Evolutionary conservation across 1,284 basidiomycete species (phyloP).

Genomic region (Nidula niveotomentosa): DNA sequence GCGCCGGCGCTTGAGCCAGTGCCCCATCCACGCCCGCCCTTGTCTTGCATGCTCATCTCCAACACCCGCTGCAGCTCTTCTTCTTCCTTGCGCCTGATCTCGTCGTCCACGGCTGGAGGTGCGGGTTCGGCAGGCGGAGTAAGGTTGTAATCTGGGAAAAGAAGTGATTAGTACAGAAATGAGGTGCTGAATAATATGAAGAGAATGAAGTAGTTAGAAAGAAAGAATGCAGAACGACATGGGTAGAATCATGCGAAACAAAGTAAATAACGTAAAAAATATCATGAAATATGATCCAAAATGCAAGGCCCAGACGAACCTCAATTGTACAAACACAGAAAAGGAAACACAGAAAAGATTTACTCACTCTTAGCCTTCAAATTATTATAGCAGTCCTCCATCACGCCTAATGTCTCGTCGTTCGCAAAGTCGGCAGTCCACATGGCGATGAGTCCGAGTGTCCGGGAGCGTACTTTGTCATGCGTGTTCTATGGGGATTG

Average conservation of each 20-base stretch:
- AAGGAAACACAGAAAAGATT: neutral
- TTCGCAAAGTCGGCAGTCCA: slow-evolving; percentile 89
- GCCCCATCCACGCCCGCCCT: slow-evolving; percentile 73
- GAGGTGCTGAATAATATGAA: no score
- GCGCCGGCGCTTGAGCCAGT: slow-evolving; percentile 24
- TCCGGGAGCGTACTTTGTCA: slow-evolving; percentile 82
- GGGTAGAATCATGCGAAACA: no score
- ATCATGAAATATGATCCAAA: no score
- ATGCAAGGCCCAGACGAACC: no score
- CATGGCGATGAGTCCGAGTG: slow-evolving; percentile 72
- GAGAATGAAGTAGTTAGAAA: no score
- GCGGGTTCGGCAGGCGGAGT: slow-evolving; percentile 62
- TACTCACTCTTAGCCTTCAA: slow-evolving; percentile 81
- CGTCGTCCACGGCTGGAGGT: slow-evolving; percentile 75
- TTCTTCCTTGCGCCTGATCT: slow-evolving; percentile 81
- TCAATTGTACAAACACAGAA: no score
- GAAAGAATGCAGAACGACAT: no score
- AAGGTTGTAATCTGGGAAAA: slow-evolving; percentile 67
- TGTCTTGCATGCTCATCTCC: slow-evolving; percentile 87
- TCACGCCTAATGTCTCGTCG: slow-evolving; percentile 83
- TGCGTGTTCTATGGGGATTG: slow-evolving; percentile 69
- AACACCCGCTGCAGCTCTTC: slow-evolving; percentile 91
- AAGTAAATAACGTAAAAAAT: no score
- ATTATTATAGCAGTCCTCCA: slow-evolving; percentile 87
- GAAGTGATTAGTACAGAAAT: slow-evolving; percentile 1